A percentile compares a stretch with the other conserved stretches of the same genome.
Conservation (phyloP, 306 rosid genomes). For the Vigna trinervia region DNA sequence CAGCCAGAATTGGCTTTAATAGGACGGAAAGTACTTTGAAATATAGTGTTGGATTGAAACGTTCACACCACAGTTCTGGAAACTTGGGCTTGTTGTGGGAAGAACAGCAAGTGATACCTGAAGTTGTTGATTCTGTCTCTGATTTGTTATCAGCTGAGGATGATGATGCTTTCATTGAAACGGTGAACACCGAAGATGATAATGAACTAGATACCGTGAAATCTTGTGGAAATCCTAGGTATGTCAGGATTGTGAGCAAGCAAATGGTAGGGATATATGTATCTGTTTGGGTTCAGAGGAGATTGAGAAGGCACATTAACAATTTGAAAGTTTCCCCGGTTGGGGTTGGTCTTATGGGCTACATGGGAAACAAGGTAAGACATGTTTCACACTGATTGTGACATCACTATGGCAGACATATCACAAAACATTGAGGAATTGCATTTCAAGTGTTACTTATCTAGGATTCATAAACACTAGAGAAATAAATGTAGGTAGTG, state of each 20-base stretch:
- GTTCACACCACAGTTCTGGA: slow-evolving; percentile 73
- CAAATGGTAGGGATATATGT: slow-evolving; percentile 98
- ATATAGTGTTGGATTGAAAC: slow-evolving; percentile 54
- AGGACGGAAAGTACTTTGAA: slow-evolving; percentile 52
- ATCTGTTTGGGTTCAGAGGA: slow-evolving; percentile 92
- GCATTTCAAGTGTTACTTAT: slow-evolving; percentile 3
- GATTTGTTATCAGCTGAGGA: slow-evolving; percentile 56
- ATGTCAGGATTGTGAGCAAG: slow-evolving; percentile 90
- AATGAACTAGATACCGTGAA: slow-evolving; percentile 34
- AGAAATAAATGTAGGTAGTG: neutral
- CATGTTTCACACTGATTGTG: slow-evolving; percentile 33
- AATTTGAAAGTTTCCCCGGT: slow-evolving; percentile 88
- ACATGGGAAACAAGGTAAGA: slow-evolving; percentile 98
- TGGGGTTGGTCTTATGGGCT: slow-evolving; percentile 98
- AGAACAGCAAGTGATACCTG: slow-evolving; percentile 55
- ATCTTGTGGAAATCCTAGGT: slow-evolving; percentile 50
- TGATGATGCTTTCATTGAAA: slow-evolving; percentile 61
- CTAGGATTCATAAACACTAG: slow-evolving; percentile 5
- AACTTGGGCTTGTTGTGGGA: slow-evolving; percentile 58
- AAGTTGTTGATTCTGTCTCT: slow-evolving; percentile 58
- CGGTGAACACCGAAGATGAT: slow-evolving; percentile 46
- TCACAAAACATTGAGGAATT: slow-evolving; percentile 28
- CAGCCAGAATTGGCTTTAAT: slow-evolving; percentile 76
- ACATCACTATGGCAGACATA: slow-evolving; percentile 29
- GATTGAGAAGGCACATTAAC: slow-evolving; percentile 85